phyloP scores from a whole-genome alignment of 345 rosid species.

The Xanthoceras sorbifolium region DNA sequence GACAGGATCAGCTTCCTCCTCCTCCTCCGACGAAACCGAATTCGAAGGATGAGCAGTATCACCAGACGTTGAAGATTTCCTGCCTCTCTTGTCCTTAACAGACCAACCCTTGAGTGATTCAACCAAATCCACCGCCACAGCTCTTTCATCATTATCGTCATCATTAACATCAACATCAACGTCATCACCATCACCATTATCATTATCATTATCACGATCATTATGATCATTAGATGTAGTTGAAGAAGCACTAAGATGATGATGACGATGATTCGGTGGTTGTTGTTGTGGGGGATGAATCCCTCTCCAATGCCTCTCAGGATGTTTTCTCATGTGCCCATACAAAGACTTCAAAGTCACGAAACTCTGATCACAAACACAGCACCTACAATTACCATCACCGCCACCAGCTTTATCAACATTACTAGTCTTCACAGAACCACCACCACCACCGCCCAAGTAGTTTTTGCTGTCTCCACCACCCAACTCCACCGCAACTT shows the following conservation, averaged over 20 bases:
- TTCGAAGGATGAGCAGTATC: neutral
- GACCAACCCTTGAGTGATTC: conserved; percentile 40
- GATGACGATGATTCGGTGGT: neutral
- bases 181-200: conserved; percentile 4
- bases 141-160: neutral
- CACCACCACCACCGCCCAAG: neutral
- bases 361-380: conserved; percentile 39
- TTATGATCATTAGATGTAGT: conserved; percentile 30
- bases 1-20: conserved; percentile 10
- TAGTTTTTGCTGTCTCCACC: no score
- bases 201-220: conserved; percentile 18
- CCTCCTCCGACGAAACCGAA: conserved; percentile 12
- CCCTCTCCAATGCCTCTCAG: conserved; percentile 58
- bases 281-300: conserved; percentile 30
- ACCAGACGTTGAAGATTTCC: neutral
- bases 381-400: conserved; percentile 22
- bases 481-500: neutral
- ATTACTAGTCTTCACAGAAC: neutral
- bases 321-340: conserved; percentile 66
- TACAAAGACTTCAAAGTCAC: conserved; percentile 46
- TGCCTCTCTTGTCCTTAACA: conserved; percentile 40
- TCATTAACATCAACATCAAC: neutral
- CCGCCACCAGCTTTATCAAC: conserved; percentile 21
- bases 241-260: conserved; percentile 25
- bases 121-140: conserved; percentile 28